Conservation (phyloP, 2,329 filamentous ascomycete species). For the Ophiocordyceps australis region DNA sequence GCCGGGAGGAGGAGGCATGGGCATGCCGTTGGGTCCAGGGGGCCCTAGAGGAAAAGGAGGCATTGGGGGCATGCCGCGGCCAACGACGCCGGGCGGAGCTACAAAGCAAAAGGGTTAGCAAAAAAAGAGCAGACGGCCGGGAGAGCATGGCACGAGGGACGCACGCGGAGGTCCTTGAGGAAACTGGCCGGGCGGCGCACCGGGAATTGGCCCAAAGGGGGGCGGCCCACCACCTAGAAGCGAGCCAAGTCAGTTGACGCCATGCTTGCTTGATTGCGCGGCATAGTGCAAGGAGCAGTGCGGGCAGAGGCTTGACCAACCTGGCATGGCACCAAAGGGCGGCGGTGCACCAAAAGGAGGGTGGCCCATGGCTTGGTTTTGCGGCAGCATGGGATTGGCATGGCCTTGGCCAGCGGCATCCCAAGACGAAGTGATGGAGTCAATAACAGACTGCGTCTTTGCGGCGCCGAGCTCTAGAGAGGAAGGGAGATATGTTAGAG, state of each 20-base stretch:
- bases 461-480: slow-evolving; percentile 85
- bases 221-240: slow-evolving; percentile 26
- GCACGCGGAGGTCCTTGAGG: slow-evolving; percentile 32
- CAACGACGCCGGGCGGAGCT: slow-evolving; percentile 23
- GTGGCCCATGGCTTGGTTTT: slow-evolving; percentile 43
- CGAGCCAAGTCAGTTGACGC: neutral
- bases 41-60: slow-evolving; percentile 25
- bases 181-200: slow-evolving; percentile 19
- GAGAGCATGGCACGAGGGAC: too few relatives aligned
- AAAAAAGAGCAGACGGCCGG: too few relatives aligned
- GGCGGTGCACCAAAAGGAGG: slow-evolving; percentile 27
- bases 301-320: slow-evolving; percentile 19
- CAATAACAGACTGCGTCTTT: slow-evolving; percentile 95
- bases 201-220: slow-evolving; percentile 35
- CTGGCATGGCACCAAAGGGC: slow-evolving; percentile 39
- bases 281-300: too few relatives aligned
- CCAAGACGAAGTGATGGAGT: slow-evolving; percentile 93
- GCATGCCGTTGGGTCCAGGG: slow-evolving; percentile 15
- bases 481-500: too few relatives aligned
- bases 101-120: neutral
- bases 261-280: neutral
- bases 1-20: slow-evolving; percentile 20
- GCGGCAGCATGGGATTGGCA: slow-evolving; percentile 66
- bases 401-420: slow-evolving; percentile 80
- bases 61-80: slow-evolving; percentile 26